Percentiles rank a stretch among this genome's conserved stretches.
Evolutionary conservation across 1,284 basidiomycete species (phyloP).

Genomic region (Puccinia coronata): DNA sequence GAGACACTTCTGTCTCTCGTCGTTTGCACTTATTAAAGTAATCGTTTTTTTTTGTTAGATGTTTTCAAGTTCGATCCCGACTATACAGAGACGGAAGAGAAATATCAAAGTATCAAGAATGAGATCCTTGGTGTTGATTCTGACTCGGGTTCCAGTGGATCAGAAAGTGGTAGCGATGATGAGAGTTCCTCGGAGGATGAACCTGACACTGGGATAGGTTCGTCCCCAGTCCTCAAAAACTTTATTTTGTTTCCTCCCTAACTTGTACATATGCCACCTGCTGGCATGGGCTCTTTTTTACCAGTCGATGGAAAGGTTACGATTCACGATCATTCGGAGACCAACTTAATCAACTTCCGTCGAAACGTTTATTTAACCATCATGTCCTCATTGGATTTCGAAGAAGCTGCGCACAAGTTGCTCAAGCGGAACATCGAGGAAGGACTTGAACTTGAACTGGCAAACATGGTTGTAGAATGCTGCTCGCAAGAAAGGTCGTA

Average conservation of each 20-base stretch:
- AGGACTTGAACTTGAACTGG: constrained; percentile 91
- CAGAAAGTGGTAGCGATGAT: constrained; percentile 61
- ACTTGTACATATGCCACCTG: too few relatives aligned
- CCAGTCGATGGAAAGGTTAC: constrained; percentile 66
- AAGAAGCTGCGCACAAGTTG: constrained; percentile 97
- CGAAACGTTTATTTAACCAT: constrained; percentile 94
- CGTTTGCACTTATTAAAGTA: background rate
- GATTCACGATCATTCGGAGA: constrained; percentile 92
- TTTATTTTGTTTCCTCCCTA: background rate
- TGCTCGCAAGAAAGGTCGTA: constrained; percentile 98
- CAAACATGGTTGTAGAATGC: constrained; percentile 99
- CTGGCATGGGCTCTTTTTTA: background rate
- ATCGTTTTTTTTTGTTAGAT: constrained; percentile 63
- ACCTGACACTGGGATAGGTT: constrained; percentile 64
- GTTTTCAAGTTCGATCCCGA: constrained; percentile 93
- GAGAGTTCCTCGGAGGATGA: constrained; percentile 64
- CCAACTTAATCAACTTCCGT: constrained; percentile 91
- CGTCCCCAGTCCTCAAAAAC: background rate
- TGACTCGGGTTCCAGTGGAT: constrained; percentile 52
- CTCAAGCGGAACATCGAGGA: constrained; percentile 88
- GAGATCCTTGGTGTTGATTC: constrained; percentile 77
- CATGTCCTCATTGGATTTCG: constrained; percentile 85
- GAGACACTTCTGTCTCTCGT: background rate
- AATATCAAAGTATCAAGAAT: constrained; percentile 83
- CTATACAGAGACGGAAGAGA: constrained; percentile 87